Percentiles rank a stretch among this genome's conserved stretches.
phyloP scores from a whole-genome alignment of 495 filamentous ascomycete genomes.

The Xylaria intraflava region DNA sequence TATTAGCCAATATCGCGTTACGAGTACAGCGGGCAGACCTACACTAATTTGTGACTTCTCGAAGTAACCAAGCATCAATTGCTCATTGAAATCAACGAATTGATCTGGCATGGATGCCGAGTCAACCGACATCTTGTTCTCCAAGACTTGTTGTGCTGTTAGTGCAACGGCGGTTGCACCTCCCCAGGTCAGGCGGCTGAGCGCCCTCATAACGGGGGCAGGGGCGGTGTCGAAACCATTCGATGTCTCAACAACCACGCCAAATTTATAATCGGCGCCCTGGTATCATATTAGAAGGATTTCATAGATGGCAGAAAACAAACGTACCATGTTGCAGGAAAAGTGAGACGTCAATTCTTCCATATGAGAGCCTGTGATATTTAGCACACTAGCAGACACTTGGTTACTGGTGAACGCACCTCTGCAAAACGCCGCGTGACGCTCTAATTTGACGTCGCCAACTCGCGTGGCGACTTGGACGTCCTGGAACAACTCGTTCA shows the following conservation, averaged over 20 bases:
- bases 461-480: slow-evolving; percentile 43
- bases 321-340: slow-evolving; percentile 62
- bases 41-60: slow-evolving; percentile 62
- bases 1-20: slow-evolving; percentile 18
- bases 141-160: slow-evolving; percentile 12
- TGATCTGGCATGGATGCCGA: slow-evolving; percentile 10
- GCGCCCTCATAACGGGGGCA: slow-evolving; percentile 45
- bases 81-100: slow-evolving; percentile 60
- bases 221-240: slow-evolving; percentile 57
- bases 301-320: not conserved
- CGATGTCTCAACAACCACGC: slow-evolving; percentile 56
- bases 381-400: not conserved
- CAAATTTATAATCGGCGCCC: slow-evolving; percentile 80
- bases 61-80: slow-evolving; percentile 70
- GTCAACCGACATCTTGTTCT: not conserved
- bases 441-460: slow-evolving; percentile 50
- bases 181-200: slow-evolving; percentile 63
- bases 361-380: slow-evolving; percentile 24
- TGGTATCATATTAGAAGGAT: slow-evolving; percentile 29
- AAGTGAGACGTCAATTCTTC: slow-evolving; percentile 60
- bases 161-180: slow-evolving; percentile 38
- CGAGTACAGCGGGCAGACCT: slow-evolving; percentile 23
- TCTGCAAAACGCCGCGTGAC: slow-evolving; percentile 39
- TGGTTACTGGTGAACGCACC: slow-evolving; percentile 16
- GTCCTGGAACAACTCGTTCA: slow-evolving; percentile 56